Base-by-base conservation (phyloP, 2,329 filamentous ascomycete species). In the Fusarium nurragi region DNA sequence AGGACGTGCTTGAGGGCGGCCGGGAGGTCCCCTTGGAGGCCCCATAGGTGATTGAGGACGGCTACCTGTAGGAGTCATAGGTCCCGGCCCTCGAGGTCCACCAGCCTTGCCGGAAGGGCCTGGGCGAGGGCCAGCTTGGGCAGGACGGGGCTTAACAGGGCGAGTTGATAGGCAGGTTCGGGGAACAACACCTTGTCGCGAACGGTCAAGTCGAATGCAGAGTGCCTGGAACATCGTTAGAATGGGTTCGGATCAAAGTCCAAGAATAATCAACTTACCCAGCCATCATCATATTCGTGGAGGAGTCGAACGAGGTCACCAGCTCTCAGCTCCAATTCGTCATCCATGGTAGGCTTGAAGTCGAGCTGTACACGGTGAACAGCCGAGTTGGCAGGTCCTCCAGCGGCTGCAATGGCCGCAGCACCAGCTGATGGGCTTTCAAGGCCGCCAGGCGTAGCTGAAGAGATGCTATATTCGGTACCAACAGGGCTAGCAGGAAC, bases 231-330 rank as follows among this genome's bases (percentile, higher is more conserved):
- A 43, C 57, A 71, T 70, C 69, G 72, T 79, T 76, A 78, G 76
- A 68, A 54, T 18, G 38, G 19, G 41, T 9, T 45, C 10, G 28
- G 8, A 21, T 23, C n/a, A 36, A 32, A 36, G 12, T 16, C 21
- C 6, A 41, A 32, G 5, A 11, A 16, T 10, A 16, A 21, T 11
- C 10, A 23, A 37, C 91, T 85, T 86, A 94, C 92, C 95, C 95
- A 99, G 72, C 95, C 95, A 79, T 99, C 95, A 75, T 99, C 95
- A 73, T 98, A 99, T 78, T 97, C 94, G 74, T 98, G 94, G 49
- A 98, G 83, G 65, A 99, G 82, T 65, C 94, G 87, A 47, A 98
- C 92, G 45, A 99, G 83, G 64, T 96, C 89, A 49, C 95, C 95
- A 56, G 90, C 87, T 64, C 83, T 86, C 40, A 99, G 84, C 64